phyloP scores from a whole-genome alignment of 2,329 filamentous ascomycete genomes.

The Aaosphaeria arxii region DNA sequence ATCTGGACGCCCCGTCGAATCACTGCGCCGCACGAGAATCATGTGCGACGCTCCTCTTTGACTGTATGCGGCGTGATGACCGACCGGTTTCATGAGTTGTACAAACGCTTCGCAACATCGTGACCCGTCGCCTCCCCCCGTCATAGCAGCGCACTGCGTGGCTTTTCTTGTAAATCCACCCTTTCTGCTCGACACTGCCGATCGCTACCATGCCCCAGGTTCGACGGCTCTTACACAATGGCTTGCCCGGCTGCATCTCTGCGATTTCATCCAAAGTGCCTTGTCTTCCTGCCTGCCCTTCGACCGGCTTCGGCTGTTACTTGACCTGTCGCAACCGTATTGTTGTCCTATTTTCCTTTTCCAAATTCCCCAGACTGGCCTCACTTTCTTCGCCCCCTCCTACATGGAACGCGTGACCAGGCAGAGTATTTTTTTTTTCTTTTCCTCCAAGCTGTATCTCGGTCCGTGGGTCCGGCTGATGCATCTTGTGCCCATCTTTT shows the following conservation, averaged over 20 bases:
- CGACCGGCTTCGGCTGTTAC: slow-evolving; percentile 1
- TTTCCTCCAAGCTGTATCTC: slow-evolving; percentile 7
- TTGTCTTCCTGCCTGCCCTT: neutral
- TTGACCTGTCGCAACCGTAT: neutral
- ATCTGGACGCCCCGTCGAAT: slow-evolving; percentile 32
- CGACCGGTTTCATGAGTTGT: slow-evolving; percentile 39
- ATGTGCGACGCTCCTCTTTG: slow-evolving; percentile 30
- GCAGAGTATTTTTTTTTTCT: slow-evolving; percentile 3
- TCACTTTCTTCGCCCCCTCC: neutral
- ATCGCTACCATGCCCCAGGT: slow-evolving; percentile 12
- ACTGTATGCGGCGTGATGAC: slow-evolving; percentile 30
- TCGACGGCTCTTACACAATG: slow-evolving; percentile 2
- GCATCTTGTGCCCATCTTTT: slow-evolving; percentile 14
- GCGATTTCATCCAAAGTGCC: slow-evolving; percentile 2
- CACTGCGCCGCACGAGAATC: slow-evolving; percentile 30
- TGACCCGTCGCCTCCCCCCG: slow-evolving; percentile 13
- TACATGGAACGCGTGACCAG: slow-evolving; percentile 10
- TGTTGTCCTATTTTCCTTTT: neutral
- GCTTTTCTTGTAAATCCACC: slow-evolving; percentile 12
- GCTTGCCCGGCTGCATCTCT: slow-evolving; percentile 2
- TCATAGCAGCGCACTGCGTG: slow-evolving; percentile 18
- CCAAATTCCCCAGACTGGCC: neutral
- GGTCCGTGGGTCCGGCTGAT: slow-evolving; percentile 25
- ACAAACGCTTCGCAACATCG: slow-evolving; percentile 25
- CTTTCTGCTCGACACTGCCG: slow-evolving; percentile 1